Evolutionary conservation across 1,139 yeast species (phyloP), one percentile per base, ranked within the genome.

Genomic region (Diutina scorzettiae): DNA sequence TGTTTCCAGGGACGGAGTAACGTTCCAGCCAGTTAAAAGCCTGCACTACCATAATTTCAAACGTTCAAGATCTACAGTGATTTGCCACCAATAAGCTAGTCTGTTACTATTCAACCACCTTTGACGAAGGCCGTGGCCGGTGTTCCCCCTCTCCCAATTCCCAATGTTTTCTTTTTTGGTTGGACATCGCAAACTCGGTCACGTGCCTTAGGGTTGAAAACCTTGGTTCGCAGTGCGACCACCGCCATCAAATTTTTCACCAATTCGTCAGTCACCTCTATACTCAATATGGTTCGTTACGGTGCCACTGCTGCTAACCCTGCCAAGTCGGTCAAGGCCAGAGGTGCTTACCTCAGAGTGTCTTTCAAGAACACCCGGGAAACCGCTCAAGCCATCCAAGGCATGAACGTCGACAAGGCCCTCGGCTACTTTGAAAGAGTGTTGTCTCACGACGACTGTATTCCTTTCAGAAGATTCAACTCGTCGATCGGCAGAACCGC

Each of bases 331-430:
- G 97, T 97, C 65, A 82, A 95, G 67, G 95, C 97, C 67, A 94
- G 96, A 73, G 97, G 97, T 68, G 85, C 97, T 52, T 87, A 87
- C 89, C 81, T 91, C 73, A 91, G 98, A 78, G 96, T 87, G 61
- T 93, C 98, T 58, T 91, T 74, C 95, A 91, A 91, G 89, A 91
- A 91, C 94, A 91, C 98, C 76, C 87, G 95, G 73, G 98, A 91
- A 75, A 83, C 97, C 59, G 96, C 94, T 59, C 95, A 84, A 74
- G 96, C 98, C 69, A 80, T 91, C 72, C 80, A 76, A 70, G 98
- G 98, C 60, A 87, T 96, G 97, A 84, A 86, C 71, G 78, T 91
- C 68, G 81, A 83, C 73, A 89, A 73, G 75, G 99, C 99, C 63
- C 87, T 87, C 71, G 73, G 78, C 66, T 93, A 91, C 86, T 84